These are phyloP conservation scores for Pseudogymnoascus sp. DNA, from an alignment of 2,329 filamentous ascomycete species.

Conservation along the genomic window DNA sequence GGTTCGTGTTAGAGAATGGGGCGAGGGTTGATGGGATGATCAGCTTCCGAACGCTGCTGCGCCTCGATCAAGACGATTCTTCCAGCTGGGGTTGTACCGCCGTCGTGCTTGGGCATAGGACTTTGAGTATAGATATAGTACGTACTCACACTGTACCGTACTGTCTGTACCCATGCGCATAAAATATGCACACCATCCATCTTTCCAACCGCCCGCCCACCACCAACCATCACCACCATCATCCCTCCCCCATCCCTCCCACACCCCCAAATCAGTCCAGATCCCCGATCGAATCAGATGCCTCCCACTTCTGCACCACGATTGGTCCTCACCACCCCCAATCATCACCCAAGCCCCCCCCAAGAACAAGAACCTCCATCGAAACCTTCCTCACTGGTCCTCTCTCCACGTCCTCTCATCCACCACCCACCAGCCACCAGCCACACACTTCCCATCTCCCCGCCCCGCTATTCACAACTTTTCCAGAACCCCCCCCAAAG, in stretches of 20 bases:
- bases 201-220: not conserved
- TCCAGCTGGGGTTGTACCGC: not conserved
- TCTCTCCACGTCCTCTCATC: too few species aligned
- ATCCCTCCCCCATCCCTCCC: not conserved
- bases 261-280: not conserved
- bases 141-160: not conserved
- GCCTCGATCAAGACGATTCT: not conserved
- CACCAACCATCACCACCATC: not conserved
- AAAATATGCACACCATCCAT: not conserved
- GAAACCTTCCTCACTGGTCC: not conserved
- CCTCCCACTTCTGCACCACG: not conserved
- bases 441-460: too few species aligned
- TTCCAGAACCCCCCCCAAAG: too few species aligned
- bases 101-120: too few species aligned
- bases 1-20: not conserved
- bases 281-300: not conserved
- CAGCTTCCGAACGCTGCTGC: not conserved
- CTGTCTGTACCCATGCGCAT: not conserved
- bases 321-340: not conserved
- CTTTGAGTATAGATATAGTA: not conserved
- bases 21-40: not conserved
- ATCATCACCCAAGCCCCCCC: too few species aligned
- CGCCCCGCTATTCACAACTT: too few species aligned
- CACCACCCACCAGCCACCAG: too few species aligned
- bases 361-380: too few species aligned